Evolutionary conservation across 2,329 filamentous ascomycete species (phyloP).

Genomic region (Didymella exigua): DNA sequence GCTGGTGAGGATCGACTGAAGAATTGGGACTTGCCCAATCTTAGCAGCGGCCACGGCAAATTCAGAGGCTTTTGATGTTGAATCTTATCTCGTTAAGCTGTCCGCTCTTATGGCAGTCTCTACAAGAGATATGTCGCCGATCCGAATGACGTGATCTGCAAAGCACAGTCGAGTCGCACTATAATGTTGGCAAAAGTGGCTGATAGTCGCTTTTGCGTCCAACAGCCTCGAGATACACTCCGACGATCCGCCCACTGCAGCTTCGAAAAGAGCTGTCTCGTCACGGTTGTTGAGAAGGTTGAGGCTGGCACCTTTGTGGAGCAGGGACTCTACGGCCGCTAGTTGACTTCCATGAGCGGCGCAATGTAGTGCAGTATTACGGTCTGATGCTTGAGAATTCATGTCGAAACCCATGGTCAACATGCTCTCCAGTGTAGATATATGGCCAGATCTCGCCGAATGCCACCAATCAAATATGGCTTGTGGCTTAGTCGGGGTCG

Average conservation of each 20-base stretch:
- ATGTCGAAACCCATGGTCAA: neutral
- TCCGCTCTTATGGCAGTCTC: neutral
- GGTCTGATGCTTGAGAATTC: constrained; percentile 1
- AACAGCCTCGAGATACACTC: neutral
- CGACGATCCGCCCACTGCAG: neutral
- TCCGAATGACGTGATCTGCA: neutral
- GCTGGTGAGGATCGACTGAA: neutral
- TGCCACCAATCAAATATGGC: constrained; percentile 1
- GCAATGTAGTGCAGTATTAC: constrained; percentile 20
- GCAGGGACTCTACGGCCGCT: neutral
- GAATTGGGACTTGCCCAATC: neutral
- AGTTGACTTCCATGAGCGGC: constrained; percentile 15
- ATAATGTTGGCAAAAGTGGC: neutral
- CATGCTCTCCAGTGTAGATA: neutral
- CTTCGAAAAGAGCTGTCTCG: constrained; percentile 7
- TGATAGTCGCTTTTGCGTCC: neutral
- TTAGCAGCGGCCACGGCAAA: neutral
- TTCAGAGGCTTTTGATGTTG: neutral
- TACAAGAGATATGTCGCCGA: neutral
- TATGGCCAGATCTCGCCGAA: constrained; percentile 12
- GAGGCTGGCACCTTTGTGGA: constrained; percentile 1
- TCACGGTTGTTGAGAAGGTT: neutral
- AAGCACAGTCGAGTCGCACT: neutral
- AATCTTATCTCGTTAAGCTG: neutral
- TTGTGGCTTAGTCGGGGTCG: neutral